Evolutionary conservation across 352 stramenopile species (phyloP), one percentile per base, ranked within the genome.

Genomic region (Phytophthora citrophthora): DNA sequence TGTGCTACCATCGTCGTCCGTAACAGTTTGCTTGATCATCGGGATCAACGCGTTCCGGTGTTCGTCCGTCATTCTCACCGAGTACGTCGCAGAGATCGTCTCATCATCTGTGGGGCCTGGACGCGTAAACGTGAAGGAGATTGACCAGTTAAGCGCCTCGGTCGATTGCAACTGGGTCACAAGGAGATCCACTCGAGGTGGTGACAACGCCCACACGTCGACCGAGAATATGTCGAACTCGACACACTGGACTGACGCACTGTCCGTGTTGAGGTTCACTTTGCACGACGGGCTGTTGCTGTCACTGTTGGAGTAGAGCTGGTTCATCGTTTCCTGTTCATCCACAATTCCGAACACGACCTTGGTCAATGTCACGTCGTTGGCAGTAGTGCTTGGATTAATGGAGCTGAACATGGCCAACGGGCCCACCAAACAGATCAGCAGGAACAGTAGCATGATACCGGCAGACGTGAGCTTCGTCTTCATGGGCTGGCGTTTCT

Each of bases 351-450:
- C 88, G 54, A 96, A 89, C 7, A 73, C 68, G 24, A 93, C 81
- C 5, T 79, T 72, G 0, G 83, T 81, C 8, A 88, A 57, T 26
- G 72, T 90, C 31, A 95, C 74, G 3, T 81, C 73, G 59, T 96
- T 96, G 15, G 71, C 36, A 6, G 68, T 83, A 29, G 88, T 96
- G 52, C 83, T 94, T 4, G 88, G 88, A 55, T 96, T 96, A 20
- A 89, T 89, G 12, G 88, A 95, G 50, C 88, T 95, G 68, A 96
- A 96, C 24, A 96, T 76, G 18, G 86, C 78, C 32, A 96, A 58
- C 3, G 88, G 88, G 0, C 79, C 87, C 4, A 96, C 63, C 27
- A 96, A 63, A 70, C 88, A 96, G 2, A 95, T 43, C 8, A 95
- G 53, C 24, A 96, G 53, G 26, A 91, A 83, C 6, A 94, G 64